Evolutionary conservation across 2,329 filamentous ascomycete species (phyloP), one percentile per base, ranked within the genome.

Genomic region (Aspergillus flavus): DNA sequence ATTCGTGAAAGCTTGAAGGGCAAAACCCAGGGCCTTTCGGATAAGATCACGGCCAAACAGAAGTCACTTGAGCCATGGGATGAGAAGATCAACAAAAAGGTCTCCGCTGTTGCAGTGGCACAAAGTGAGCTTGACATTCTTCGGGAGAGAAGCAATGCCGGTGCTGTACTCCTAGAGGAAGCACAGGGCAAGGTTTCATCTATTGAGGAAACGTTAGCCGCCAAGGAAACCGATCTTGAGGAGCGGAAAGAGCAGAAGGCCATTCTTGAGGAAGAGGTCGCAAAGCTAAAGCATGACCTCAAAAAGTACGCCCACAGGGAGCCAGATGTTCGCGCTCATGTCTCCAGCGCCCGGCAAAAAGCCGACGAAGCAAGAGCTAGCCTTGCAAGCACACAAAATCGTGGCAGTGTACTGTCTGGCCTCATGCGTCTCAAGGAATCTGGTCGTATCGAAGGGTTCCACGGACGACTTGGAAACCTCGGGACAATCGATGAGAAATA

Each of bases 21-120:
- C 72, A 99, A 99, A 81, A 99, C 95, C 0, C 94, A 98, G 75
- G 91, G 88, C 7, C 91, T 97, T 65, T 98, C 94, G 0, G 93
- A 99, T 70, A 86, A 97, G 73, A 98, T 99, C 69, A 89, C 93
- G 0, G 85, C 85, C 5, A 97, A 97, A 80, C 95, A 99, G 74
- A 97, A 96, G 79, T 90, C 92, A 1, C 84, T 99, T 12, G 94
- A 98, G 79, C 95, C 95, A 0, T 99, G 95, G 95, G 94, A 91
- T 70, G 93, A 93, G 68, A 98, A 95, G 80, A 94, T 99, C 81
- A 97, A 95, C 77, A 91, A 97, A 75, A 98, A 97, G 77, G 91
- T 95, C 73, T 97, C 94, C 0, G 89, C 91, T 4, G 96, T 97
- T 69, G 94, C 94, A 4, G 94, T 99, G 12, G 93, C 95, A 1